These are phyloP conservation scores for Vinca major DNA, from an alignment of 305 asterid genomes.

Conservation along the genomic window DNA sequence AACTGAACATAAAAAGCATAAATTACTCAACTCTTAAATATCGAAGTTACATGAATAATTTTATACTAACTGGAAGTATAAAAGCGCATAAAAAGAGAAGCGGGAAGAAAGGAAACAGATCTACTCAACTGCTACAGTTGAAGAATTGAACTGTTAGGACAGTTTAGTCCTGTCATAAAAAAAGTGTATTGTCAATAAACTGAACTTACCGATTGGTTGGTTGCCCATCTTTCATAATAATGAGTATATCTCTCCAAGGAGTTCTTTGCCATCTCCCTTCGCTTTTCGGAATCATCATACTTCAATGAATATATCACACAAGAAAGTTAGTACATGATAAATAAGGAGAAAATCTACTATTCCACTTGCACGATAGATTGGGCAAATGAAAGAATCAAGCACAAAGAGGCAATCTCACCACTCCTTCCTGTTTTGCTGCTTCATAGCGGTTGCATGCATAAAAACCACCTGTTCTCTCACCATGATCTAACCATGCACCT, in stretches of 20 bases:
- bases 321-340: background rate
- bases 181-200: conserved; percentile 7
- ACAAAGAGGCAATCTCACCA: conserved; percentile 38
- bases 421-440: conserved; percentile 91
- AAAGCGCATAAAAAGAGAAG: no score
- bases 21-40: background rate
- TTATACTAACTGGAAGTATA: no score
- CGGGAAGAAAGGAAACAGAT: background rate
- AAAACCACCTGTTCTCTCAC: conserved; percentile 93
- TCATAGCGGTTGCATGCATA: conserved; percentile 94
- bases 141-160: background rate
- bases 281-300: conserved; percentile 83
- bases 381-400: background rate
- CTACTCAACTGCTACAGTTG: background rate
- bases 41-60: background rate
- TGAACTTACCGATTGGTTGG: conserved; percentile 82
- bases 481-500: conserved; percentile 88
- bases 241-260: conserved; percentile 91
- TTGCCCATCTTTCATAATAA: conserved; percentile 96
- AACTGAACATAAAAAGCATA: background rate
- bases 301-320: conserved; percentile 27
- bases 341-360: conserved; percentile 10
- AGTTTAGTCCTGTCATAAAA: background rate
- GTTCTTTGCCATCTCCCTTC: conserved; percentile 98
- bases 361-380: conserved; percentile 16